Base-by-base conservation (phyloP, 2,329 filamentous ascomycete genomes). In the Microthyrium microscopicum region DNA sequence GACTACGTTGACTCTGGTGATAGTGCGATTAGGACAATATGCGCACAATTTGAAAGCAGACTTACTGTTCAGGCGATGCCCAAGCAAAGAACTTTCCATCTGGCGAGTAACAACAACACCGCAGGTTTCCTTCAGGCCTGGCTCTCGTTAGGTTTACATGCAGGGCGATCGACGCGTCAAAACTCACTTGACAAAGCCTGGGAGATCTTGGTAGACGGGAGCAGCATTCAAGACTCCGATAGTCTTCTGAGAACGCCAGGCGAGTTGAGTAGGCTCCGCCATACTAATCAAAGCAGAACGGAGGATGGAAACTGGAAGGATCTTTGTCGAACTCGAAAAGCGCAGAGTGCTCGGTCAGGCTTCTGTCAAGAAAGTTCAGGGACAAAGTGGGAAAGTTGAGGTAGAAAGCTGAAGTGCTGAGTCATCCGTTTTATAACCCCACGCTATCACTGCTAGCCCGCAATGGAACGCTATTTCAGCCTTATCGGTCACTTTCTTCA, bases 11-110 rank as follows among this genome's bases (percentile, higher is more conserved):
- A 98, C 85, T 51, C 74, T 77, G 40, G 18, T 15, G 3, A 9
- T 5, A 35, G 19, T 30, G 36, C 43, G 37, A 44, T 38, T 20
- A 26, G 35, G 22, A 41, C 38, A 42, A 17, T 33, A 18, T 19
- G 8, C 19, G 16, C 7, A 16, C 26, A 12, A 18, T 5, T 20
- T 25, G 12, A 19, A 12, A 19, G n/a, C 22, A 31, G 16, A 46
- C 62, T 42, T 61, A 73, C 70, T 65, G 61, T 48, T 93, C 83
- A 42, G 75, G 78, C 41, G 82, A 81, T 44, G 87, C 85, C 78
- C 82, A 98, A 42, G 84, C 85, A 60, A 94, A 91, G 65, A 85
- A 98, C 53, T 80, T 81, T 54, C 89, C 87, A 58, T 89, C 92
- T 38, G 84, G 80, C 42, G 89, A 95, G 66, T 98, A 98, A 50